Percentiles rank a stretch among this genome's conserved stretches.
Evolutionary conservation across 1,284 basidiomycete species (phyloP).

Genomic region (Pseudomicrostroma phylloplanum): DNA sequence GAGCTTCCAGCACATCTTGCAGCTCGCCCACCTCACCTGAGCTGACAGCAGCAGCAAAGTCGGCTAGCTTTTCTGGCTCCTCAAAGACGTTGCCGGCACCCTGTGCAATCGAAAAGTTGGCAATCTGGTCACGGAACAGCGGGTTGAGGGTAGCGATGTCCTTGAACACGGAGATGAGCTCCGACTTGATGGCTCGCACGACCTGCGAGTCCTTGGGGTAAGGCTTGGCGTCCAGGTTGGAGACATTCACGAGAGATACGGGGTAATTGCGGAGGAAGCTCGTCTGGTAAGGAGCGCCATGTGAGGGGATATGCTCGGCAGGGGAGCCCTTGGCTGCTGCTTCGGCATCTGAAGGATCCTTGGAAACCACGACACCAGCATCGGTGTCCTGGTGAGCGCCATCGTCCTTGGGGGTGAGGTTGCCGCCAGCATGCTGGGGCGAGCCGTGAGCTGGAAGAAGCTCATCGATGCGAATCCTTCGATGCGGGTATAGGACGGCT

Average conservation of each 20-base stretch:
- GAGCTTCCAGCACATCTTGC: constrained; percentile 85
- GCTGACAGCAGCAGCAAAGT: constrained; percentile 93
- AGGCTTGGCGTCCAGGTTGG: constrained; percentile 70
- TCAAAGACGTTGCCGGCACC: constrained; percentile 96
- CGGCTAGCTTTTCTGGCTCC: constrained; percentile 94
- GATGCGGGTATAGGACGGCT: constrained; percentile 89
- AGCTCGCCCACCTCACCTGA: constrained; percentile 83
- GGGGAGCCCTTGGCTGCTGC: not conserved
- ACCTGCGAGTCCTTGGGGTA: constrained; percentile 70
- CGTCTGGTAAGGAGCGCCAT: constrained; percentile 63
- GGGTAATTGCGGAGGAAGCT: constrained; percentile 84
- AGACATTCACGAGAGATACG: constrained; percentile 84
- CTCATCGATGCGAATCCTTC: constrained; percentile 83
- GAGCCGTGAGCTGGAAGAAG: constrained; percentile 53
- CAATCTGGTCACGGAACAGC: constrained; percentile 95
- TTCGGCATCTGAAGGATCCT: constrained; percentile 7
- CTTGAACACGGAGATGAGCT: constrained; percentile 96
- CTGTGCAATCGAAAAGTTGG: constrained; percentile 92
- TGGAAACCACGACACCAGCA: constrained; percentile 2
- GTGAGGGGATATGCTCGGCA: constrained; percentile 27
- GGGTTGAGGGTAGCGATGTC: constrained; percentile 96
- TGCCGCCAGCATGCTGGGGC: constrained; percentile 14
- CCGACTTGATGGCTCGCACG: constrained; percentile 89
- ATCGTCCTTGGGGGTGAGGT: constrained; percentile 2
- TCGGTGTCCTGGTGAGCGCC: constrained; percentile 14